Conservation (phyloP, 1,284 basidiomycete genomes). For the Inonotus hispidus region DNA sequence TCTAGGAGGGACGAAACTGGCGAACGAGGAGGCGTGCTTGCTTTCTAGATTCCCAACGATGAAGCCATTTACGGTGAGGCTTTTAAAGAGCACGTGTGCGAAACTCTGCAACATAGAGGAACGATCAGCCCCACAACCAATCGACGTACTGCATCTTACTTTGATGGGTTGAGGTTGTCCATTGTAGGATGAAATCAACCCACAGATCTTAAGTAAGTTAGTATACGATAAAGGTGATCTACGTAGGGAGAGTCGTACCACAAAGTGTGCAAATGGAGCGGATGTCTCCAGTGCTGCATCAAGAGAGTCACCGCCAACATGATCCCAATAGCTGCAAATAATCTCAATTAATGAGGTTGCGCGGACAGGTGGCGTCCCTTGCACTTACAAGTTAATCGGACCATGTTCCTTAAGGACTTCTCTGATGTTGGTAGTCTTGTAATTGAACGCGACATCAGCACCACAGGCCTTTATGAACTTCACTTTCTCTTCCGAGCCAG, state of each 20-base stretch:
- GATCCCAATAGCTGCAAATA: constrained; percentile 19
- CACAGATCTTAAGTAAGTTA: constrained; percentile 4
- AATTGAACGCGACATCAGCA: constrained; percentile 34
- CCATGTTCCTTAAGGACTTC: constrained; percentile 36
- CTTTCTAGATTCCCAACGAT: constrained; percentile 33
- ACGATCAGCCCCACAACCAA: not conserved
- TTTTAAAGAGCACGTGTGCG: constrained; percentile 37
- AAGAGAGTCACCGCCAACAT: constrained; percentile 17
- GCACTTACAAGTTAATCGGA: constrained; percentile 24
- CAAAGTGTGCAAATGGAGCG: constrained; percentile 6
- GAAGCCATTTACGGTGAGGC: constrained; percentile 41
- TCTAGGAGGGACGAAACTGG: constrained; percentile 37
- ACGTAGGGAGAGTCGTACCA: constrained; percentile 6
- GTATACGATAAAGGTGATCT: not conserved
- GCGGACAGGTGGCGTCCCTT: not conserved
- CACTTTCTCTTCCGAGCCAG: constrained; percentile 37
- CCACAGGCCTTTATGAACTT: constrained; percentile 33
- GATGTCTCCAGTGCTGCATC: constrained; percentile 16
- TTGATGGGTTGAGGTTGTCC: not conserved
- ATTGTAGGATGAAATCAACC: constrained; percentile 4
- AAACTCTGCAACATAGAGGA: constrained; percentile 19
- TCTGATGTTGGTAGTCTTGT: constrained; percentile 31
- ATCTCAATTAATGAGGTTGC: not conserved
- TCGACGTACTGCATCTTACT: not conserved
- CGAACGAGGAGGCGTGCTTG: constrained; percentile 26